phyloP scores from a whole-genome alignment of 192 early-diverging fungal species.

The Chytriomyces confervae region DNA sequence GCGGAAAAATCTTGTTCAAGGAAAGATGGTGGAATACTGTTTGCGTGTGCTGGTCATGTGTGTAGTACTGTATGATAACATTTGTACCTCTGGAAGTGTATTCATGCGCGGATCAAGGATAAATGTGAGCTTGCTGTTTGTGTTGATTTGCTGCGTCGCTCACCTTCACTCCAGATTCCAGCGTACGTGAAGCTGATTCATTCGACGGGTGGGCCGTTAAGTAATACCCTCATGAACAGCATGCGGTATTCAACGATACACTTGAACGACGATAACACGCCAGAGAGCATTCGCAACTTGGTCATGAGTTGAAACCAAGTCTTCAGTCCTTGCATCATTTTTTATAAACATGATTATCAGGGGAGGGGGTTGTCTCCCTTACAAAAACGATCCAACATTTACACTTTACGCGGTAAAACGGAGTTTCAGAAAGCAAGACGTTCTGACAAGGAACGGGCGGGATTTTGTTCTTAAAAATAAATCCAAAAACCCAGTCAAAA shows the following conservation, averaged over 20 bases:
- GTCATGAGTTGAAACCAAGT: not conserved
- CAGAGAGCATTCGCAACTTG: constrained; percentile 52
- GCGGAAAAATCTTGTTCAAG: constrained; percentile 63
- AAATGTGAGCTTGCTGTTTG: constrained; percentile 63
- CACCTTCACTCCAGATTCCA: constrained; percentile 50
- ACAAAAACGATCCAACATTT: too few species aligned
- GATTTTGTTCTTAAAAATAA: too few species aligned
- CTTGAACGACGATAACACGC: constrained; percentile 79
- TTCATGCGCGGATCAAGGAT: constrained; percentile 79
- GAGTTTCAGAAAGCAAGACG: too few species aligned
- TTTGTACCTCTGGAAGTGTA: constrained; percentile 70
- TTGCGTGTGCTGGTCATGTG: constrained; percentile 87
- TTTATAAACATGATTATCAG: too few species aligned
- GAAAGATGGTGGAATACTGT: constrained; percentile 70
- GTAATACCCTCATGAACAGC: constrained; percentile 70
- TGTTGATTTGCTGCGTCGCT: not conserved
- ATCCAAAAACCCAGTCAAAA: constrained; percentile 2
- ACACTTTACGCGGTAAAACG: too few species aligned
- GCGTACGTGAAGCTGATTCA: constrained; percentile 72
- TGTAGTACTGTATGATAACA: constrained; percentile 91
- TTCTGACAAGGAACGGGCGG: too few species aligned
- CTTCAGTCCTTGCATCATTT: too few species aligned
- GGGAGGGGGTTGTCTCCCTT: too few species aligned
- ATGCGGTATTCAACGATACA: constrained; percentile 80
- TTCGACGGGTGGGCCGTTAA: constrained; percentile 56